A percentile compares a stretch with the other conserved stretches of the same genome.
These are phyloP conservation scores for Solanum piurae DNA, from an alignment of 257 asterid genomes.

Conservation along the genomic window DNA sequence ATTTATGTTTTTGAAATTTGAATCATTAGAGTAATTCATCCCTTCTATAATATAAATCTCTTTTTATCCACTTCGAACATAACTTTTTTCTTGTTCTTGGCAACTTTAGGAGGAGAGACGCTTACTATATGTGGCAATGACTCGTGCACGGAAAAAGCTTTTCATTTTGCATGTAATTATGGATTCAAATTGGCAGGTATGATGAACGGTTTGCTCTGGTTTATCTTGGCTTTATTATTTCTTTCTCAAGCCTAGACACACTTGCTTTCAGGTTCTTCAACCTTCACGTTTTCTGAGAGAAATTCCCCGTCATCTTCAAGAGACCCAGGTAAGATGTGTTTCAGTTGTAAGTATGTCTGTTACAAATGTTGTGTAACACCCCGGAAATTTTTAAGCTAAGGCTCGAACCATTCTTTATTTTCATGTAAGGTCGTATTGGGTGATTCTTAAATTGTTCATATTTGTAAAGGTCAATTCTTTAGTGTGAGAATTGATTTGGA, in stretches of 20 bases:
- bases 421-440: not conserved
- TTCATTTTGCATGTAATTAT: conserved; percentile 58
- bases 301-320: conserved; percentile 72
- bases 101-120: conserved; percentile 86
- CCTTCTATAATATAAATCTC: not conserved
- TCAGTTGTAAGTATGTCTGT: not conserved
- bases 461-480: too few species aligned
- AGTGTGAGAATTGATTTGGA: not conserved
- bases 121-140: conserved; percentile 84
- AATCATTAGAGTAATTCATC: not conserved
- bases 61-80: conserved; percentile 6
- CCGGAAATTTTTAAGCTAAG: not conserved
- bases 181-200: conserved; percentile 99
- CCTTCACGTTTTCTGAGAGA: conserved; percentile 94
- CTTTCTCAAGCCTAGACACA: conserved; percentile 9
- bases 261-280: conserved; percentile 67
- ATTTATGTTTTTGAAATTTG: conserved; percentile 12
- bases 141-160: conserved; percentile 83
- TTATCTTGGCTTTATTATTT: not conserved
- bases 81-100: conserved; percentile 4
- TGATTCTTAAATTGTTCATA: not conserved
- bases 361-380: not conserved
- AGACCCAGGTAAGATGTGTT: conserved; percentile 42
- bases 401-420: not conserved
- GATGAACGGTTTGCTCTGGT: not conserved